phyloP scores from a whole-genome alignment of 2,329 filamentous ascomycete genomes.

The Mycocentrospora acerina region DNA sequence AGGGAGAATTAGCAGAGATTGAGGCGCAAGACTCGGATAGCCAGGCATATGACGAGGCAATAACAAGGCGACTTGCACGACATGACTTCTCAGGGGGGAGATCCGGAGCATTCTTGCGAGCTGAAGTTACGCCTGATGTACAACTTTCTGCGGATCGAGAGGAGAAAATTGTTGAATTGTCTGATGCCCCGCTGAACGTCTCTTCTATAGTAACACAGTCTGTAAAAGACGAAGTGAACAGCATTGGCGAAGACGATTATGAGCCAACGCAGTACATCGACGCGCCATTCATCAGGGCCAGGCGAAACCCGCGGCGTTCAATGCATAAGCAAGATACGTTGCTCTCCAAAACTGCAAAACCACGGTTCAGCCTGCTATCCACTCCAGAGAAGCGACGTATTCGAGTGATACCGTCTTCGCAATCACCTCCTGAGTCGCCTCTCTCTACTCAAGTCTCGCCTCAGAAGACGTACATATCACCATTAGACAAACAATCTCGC shows the following conservation, averaged over 20 bases:
- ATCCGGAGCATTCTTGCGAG: not conserved
- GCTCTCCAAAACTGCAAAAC: constrained; percentile 5
- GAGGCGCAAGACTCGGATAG: constrained; percentile 16
- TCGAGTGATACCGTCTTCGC: constrained; percentile 38
- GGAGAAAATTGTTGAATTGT: not conserved
- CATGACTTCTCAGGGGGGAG: constrained; percentile 11
- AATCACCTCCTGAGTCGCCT: constrained; percentile 35
- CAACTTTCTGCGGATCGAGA: not conserved
- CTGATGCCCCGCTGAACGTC: not conserved
- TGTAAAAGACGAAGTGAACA: constrained; percentile 6
- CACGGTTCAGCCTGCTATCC: constrained; percentile 31
- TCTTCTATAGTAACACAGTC: constrained; percentile 4
- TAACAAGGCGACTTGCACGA: constrained; percentile 20
- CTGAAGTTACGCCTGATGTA: not conserved
- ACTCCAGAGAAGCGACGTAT: constrained; percentile 36
- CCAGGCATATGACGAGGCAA: constrained; percentile 11
- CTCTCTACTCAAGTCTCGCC: constrained; percentile 31
- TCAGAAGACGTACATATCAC: constrained; percentile 14
- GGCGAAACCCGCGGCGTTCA: constrained; percentile 9
- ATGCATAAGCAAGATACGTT: not conserved
- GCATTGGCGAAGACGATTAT: constrained; percentile 25
- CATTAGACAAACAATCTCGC: constrained; percentile 14
- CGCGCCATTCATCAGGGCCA: constrained; percentile 14
- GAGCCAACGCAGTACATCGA: constrained; percentile 33
- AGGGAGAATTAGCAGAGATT: constrained; percentile 16